Evolutionary conservation across 305 asterid species (phyloP), one percentile per base, ranked within the genome.

Genomic region (Stenogyne calaminthoides): DNA sequence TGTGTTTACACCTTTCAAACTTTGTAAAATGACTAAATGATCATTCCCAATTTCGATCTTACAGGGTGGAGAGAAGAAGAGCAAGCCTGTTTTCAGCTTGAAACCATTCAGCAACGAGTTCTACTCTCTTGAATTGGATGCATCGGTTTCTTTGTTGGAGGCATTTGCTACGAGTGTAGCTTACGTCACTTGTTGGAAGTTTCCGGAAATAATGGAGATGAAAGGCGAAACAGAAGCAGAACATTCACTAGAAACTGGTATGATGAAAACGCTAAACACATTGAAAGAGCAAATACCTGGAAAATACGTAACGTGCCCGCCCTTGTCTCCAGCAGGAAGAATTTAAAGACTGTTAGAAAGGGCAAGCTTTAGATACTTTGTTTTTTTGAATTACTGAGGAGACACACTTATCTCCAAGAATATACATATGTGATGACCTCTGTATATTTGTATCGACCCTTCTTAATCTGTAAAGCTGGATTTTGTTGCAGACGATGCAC

Each of bases 241-340:
- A 46, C 11, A 54, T 19, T 51, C 71, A 61, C 62, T 42, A 6
- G 89, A 58, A 75, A 49, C 25, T 14, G 84, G 71, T 37, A 69
- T 64, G 58, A 72, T 27, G 74, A 87, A 78, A 79, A 72, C 77
- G 2, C 46, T 79, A 7, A 34, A 76, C 72, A 9, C 61, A 3
- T 54, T 80, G 71, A 86, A 76, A 56, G 83, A 80, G 62, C 84
- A 82, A 77, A 22, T 75, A 40, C 91, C 96, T 39, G 86, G 83
- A 51, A 86, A 81, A 78, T 91, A 83, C 75, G 76, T 83, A 16
- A 71, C 95, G 8, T 84, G 84, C 66, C 98, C 98, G 25, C 99
- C 98, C 6, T 66, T 86, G 25, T 92, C 99, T 25, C 99, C 99
- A 0, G 97, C 82, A 32, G 99, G 94, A 70, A 90, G 99, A 86